These are phyloP conservation scores for Trichomonas gallinae DNA, from an alignment of 208 protist species.

Conservation along the genomic window DNA sequence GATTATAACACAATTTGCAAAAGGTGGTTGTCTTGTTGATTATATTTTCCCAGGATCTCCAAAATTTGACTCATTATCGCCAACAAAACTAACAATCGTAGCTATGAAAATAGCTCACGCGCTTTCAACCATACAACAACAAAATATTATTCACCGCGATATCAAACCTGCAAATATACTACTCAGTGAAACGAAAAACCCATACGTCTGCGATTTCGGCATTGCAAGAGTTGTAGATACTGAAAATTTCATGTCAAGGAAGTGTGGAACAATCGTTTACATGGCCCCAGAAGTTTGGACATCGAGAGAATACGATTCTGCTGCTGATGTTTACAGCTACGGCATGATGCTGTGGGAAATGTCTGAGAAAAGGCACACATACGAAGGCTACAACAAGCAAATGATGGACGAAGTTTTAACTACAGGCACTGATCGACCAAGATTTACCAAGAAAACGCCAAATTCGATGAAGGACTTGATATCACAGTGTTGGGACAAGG, in stretches of 20 bases:
- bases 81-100: neutral
- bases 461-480: neutral
- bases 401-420: neutral
- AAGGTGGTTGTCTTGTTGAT: neutral
- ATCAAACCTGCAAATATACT: neutral
- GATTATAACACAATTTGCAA: neutral
- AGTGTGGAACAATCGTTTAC: neutral
- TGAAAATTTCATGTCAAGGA: neutral
- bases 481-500: neutral
- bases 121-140: neutral
- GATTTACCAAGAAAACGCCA: neutral
- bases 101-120: neutral
- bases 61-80: neutral
- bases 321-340: neutral
- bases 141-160: constrained; percentile 21
- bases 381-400: neutral
- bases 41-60: neutral
- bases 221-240: neutral
- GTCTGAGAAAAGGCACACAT: neutral
- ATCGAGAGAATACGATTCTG: neutral
- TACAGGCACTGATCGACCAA: neutral
- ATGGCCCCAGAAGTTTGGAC: constrained; percentile 10
- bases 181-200: neutral
- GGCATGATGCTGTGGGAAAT: neutral
- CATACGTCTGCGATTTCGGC: neutral